phyloP scores from a whole-genome alignment of 1,284 basidiomycete genomes.

The Leccinum solheimii region DNA sequence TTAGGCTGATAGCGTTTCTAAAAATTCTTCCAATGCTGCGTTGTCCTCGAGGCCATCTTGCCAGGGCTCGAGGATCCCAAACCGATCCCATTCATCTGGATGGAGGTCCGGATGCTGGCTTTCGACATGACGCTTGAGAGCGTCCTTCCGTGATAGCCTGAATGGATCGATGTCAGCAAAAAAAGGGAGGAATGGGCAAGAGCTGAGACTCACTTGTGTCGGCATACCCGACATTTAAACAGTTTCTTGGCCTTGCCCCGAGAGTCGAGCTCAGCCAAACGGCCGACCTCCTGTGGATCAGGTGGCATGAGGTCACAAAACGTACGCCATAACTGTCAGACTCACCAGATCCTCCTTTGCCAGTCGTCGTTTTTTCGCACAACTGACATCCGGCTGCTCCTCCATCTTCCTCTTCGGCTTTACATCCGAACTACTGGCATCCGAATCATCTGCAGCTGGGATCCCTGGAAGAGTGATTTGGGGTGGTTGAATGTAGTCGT shows the following conservation, averaged over 20 bases:
- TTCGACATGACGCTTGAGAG: conserved; percentile 8
- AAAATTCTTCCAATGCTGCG: neutral
- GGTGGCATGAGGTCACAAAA: neutral
- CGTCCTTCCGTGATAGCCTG: conserved; percentile 10
- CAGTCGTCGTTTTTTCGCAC: neutral
- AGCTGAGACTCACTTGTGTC: neutral
- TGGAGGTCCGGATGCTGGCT: neutral
- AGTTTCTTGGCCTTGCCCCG: neutral
- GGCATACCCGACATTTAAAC: neutral
- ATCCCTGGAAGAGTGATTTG: too few relatives aligned
- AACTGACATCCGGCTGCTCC: neutral
- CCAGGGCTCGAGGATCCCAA: conserved; percentile 1
- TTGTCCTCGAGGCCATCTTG: neutral
- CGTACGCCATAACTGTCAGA: neutral
- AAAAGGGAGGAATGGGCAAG: neutral
- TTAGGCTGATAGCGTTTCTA: neutral
- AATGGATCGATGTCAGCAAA: neutral
- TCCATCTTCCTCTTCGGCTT: too few relatives aligned
- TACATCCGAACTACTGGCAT: neutral
- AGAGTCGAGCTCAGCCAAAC: too few relatives aligned
- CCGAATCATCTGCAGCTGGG: neutral
- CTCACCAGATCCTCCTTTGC: neutral
- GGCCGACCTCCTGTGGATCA: neutral
- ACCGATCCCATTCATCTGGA: neutral
- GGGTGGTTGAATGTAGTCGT: too few relatives aligned